phyloP scores from a whole-genome alignment of 768 basidiomycete genomes.

The Russula emetica region DNA sequence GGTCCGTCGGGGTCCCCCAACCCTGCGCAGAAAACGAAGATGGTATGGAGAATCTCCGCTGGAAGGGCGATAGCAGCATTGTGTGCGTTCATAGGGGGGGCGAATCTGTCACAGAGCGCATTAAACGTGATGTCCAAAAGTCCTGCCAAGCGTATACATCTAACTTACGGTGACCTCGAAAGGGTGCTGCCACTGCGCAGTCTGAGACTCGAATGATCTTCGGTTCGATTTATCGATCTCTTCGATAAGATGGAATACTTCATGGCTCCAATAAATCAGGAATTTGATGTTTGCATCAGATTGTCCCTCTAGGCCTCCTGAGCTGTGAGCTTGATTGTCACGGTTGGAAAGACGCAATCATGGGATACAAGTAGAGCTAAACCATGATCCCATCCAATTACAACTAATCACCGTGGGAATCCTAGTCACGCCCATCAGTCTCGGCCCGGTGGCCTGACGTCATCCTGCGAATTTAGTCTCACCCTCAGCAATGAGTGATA shows the following conservation, averaged over 20 bases:
- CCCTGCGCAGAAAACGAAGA: not conserved
- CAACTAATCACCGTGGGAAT: not conserved
- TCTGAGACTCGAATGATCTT: not conserved
- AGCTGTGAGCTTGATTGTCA: not conserved
- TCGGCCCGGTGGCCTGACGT: not conserved
- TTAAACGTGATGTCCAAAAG: not conserved
- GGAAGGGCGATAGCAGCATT: constrained; percentile 1
- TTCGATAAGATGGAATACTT: not conserved
- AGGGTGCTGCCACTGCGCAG: not conserved
- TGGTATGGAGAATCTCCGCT: constrained; percentile 4
- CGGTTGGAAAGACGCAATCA: not conserved
- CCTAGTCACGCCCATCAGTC: not conserved
- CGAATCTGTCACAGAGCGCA: not conserved
- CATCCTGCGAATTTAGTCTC: too few relatives aligned
- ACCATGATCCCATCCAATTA: not conserved
- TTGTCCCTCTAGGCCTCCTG: not conserved
- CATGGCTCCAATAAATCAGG: not conserved
- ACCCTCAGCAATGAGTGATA: not conserved
- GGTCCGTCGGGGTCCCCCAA: not conserved
- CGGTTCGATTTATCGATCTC: constrained; percentile 1
- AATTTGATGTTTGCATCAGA: not conserved
- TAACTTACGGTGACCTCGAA: not conserved
- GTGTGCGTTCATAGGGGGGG: not conserved
- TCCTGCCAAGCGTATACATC: not conserved
- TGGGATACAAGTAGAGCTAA: too few relatives aligned